A percentile compares a stretch with the other conserved stretches of the same genome.
Conservation (phyloP, 2,329 filamentous ascomycete species). For the Nigrospora oryzae region DNA sequence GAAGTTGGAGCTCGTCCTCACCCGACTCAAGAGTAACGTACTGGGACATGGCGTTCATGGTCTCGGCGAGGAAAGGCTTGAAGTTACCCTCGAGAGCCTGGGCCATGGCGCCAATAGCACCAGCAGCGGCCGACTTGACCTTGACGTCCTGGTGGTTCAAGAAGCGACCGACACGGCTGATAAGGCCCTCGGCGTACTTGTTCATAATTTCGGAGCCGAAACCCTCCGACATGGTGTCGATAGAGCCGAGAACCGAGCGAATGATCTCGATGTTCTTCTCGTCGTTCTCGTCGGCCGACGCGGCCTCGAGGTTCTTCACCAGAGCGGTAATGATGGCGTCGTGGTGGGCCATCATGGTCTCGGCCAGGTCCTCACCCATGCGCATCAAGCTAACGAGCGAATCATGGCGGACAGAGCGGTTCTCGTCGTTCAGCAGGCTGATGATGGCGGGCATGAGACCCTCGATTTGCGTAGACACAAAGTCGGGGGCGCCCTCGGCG, state of each 20-base stretch:
- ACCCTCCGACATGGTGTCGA: slow-evolving; percentile 85
- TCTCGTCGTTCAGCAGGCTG: slow-evolving; percentile 74
- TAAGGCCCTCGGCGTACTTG: slow-evolving; percentile 72
- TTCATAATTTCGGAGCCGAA: slow-evolving; percentile 74
- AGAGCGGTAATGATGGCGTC: slow-evolving; percentile 75
- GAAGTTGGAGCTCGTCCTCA: slow-evolving; percentile 82
- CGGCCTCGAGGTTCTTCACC: slow-evolving; percentile 80
- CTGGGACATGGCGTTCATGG: slow-evolving; percentile 80
- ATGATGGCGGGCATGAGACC: slow-evolving; percentile 80
- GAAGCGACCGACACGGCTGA: slow-evolving; percentile 76
- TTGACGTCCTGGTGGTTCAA: slow-evolving; percentile 79
- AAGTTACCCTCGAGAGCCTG: slow-evolving; percentile 76
- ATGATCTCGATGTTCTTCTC: slow-evolving; percentile 80
- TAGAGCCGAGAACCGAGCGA: slow-evolving; percentile 79
- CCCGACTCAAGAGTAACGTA: slow-evolving; percentile 82
- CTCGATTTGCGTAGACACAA: slow-evolving; percentile 86
- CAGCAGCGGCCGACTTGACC: slow-evolving; percentile 82
- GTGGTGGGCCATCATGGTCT: slow-evolving; percentile 82
- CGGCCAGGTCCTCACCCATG: slow-evolving; percentile 85
- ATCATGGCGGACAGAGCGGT: slow-evolving; percentile 76
- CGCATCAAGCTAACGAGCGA: slow-evolving; percentile 82
- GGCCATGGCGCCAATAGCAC: slow-evolving; percentile 85
- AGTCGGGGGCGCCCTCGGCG: slow-evolving; percentile 94
- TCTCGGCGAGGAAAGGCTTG: slow-evolving; percentile 82
- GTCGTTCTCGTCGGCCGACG: slow-evolving; percentile 57